Percentiles rank a stretch among this genome's conserved stretches.
These are phyloP conservation scores for Phytophthora colocasiae DNA, from an alignment of 352 stramenopile genomes.

Conservation along the genomic window DNA sequence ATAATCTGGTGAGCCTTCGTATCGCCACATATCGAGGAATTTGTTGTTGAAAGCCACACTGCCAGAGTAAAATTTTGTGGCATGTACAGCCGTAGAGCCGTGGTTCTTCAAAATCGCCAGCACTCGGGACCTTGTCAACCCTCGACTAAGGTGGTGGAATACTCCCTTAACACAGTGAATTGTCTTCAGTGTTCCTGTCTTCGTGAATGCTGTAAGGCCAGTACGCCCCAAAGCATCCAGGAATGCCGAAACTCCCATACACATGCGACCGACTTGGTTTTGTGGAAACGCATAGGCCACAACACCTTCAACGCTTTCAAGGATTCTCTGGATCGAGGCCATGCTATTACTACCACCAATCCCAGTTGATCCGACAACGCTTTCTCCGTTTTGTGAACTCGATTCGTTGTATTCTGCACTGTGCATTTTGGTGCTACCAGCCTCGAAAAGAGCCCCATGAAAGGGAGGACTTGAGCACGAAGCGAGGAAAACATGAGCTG, in stretches of 20 bases:
- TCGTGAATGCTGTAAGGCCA: slow-evolving; percentile 61
- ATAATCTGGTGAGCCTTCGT: slow-evolving; percentile 83
- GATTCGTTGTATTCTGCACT: slow-evolving; percentile 10
- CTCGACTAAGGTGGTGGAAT: slow-evolving; percentile 79
- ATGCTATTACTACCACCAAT: slow-evolving; percentile 14
- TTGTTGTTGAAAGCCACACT: slow-evolving; percentile 82
- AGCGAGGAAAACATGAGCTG: slow-evolving; percentile 73
- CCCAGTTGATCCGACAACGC: slow-evolving; percentile 13
- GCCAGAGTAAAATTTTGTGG: slow-evolving; percentile 74
- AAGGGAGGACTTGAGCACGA: slow-evolving; percentile 66
- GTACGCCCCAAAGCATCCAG: slow-evolving; percentile 66
- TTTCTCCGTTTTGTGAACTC: slow-evolving; percentile 12
- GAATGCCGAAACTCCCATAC: slow-evolving; percentile 77
- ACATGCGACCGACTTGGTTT: slow-evolving; percentile 62
- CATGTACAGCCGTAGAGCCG: slow-evolving; percentile 68
- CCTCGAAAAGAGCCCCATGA: slow-evolving; percentile 40
- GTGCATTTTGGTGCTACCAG: slow-evolving; percentile 7
- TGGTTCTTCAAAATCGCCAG: slow-evolving; percentile 77
- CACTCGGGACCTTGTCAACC: slow-evolving; percentile 65
- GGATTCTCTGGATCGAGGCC: slow-evolving; percentile 50
- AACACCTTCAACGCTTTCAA: slow-evolving; percentile 54
- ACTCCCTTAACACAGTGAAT: slow-evolving; percentile 78
- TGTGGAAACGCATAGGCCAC: slow-evolving; percentile 55
- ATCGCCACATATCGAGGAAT: slow-evolving; percentile 84
- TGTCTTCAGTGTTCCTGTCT: slow-evolving; percentile 50